Evolutionary conservation across 352 stramenopile species (phyloP).

Genomic region (Phytophthora capsici): DNA sequence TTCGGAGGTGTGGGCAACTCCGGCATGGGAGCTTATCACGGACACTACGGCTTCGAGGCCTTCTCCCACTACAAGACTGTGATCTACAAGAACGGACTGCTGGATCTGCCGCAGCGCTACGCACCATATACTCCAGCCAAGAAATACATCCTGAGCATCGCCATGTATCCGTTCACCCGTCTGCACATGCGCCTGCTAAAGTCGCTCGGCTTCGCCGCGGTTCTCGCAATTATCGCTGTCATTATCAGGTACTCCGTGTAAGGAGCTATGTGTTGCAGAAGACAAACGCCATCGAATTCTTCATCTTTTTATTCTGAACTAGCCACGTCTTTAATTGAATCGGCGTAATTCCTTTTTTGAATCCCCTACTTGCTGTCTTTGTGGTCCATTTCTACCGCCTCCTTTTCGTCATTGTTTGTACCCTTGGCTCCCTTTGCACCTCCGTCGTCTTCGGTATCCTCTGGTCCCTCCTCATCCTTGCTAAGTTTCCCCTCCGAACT

Average conservation of each 20-base stretch:
- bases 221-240: constrained; percentile 41
- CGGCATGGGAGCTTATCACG: constrained; percentile 87
- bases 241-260: constrained; percentile 35
- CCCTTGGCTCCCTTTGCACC: constrained; percentile 25
- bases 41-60: constrained; percentile 77
- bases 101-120: constrained; percentile 66
- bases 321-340: constrained; percentile 2
- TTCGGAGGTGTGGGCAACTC: constrained; percentile 83
- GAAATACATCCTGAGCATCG: constrained; percentile 45
- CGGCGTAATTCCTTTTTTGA: background rate
- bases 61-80: constrained; percentile 80
- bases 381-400: constrained; percentile 12
- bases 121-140: constrained; percentile 48
- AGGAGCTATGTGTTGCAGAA: background rate
- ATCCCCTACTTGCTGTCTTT: constrained; percentile 36
- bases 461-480: constrained; percentile 34
- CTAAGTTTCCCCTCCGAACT: constrained; percentile 28
- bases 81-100: constrained; percentile 65
- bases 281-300: background rate
- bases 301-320: constrained; percentile 23
- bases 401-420: constrained; percentile 30
- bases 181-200: constrained; percentile 47
- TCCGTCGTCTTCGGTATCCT: constrained; percentile 33
- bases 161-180: constrained; percentile 58
- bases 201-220: constrained; percentile 27